Conservation (phyloP, 2,329 filamentous ascomycete genomes). For the Aspergillus ibericus region DNA sequence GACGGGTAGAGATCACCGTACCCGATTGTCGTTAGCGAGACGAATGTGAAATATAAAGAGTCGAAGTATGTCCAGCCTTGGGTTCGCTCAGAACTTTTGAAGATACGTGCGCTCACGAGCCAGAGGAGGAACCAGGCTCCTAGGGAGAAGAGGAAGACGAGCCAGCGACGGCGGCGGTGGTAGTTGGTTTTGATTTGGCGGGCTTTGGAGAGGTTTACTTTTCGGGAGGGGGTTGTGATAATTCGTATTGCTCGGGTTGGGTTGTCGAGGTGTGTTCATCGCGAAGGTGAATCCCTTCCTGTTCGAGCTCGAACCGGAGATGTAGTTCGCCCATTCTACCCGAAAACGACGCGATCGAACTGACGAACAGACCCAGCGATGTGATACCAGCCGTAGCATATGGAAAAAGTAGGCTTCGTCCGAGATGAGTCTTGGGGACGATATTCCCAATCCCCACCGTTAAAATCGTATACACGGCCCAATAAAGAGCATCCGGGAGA, state of each 20-base stretch:
- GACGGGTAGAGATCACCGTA: conserved; percentile 53
- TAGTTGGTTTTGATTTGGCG: background rate
- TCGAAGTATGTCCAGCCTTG: conserved; percentile 55
- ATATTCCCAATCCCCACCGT: conserved; percentile 57
- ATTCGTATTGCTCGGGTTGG: too few relatives aligned
- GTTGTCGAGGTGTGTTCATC: background rate
- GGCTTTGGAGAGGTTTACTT: background rate
- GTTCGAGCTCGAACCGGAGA: background rate
- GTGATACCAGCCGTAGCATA: conserved; percentile 58
- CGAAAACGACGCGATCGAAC: conserved; percentile 45
- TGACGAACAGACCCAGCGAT: conserved; percentile 56
- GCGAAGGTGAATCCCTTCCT: background rate
- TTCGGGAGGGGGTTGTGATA: background rate
- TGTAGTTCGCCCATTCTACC: background rate
- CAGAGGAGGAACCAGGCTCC: conserved; percentile 42
- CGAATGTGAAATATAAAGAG: conserved; percentile 55
- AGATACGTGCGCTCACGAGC: conserved; percentile 53
- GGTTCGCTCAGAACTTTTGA: conserved; percentile 48
- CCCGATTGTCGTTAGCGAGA: conserved; percentile 55
- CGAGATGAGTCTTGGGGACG: conserved; percentile 51
- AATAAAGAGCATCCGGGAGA: conserved; percentile 54
- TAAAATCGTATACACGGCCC: conserved; percentile 57
- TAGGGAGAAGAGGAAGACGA: conserved; percentile 42
- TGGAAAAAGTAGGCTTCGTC: conserved; percentile 53
- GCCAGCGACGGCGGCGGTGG: conserved; percentile 11